Evolutionary conservation across 2,329 filamentous ascomycete species (phyloP), one percentile per base, ranked within the genome.

Genomic region (Cercospora nicotianae): DNA sequence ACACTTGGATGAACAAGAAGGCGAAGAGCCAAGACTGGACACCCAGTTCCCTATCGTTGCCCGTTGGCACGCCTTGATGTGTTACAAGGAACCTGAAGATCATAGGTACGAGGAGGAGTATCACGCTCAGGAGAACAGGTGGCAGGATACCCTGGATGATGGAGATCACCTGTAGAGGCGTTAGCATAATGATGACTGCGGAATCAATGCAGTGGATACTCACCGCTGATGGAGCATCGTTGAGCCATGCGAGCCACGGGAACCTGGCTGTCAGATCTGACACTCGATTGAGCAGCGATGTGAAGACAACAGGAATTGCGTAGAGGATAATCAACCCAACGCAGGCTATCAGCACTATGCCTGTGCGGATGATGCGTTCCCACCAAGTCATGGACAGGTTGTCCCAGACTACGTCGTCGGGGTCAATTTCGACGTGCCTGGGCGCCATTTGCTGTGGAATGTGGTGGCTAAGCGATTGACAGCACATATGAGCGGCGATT

Each of bases 331-430:
- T 87, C 86, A 98, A 93, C 5, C 84, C 91, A 39, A 85, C 79
- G 7, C 96, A 89, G 26, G 91, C 74, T 7, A 82, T 79, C 31
- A 92, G 81, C 10, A 94, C 90, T 8, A 90, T 77, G 39, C 83
- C 86, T 2, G 89, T 89, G 30, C 93, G 87, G 31, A 93, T 75
- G 85, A 94, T 97, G 66, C 90, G 87, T 70, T 94, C 90, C 93
- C 94, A 98, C 94, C 95, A 98, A 64, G 87, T 89, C 74, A 97
- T 91, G 0, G 93, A 94, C 90, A 99, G 94, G 77, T 99, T 99
- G 72, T 96, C 92, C 95, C 95, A 99, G 48, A 96, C 86, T 8
- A 99, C 93, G 77, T 98, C 94, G 53, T 90, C 90, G 0, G 95
- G 95, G 6, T 93, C 93, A 58, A 99, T 93, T 77, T 99, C 95